A percentile compares a stretch with the other conserved stretches of the same genome.
These are phyloP conservation scores for Rhamnella rubrinervis DNA, from an alignment of 331 rosid species.

Conservation along the genomic window DNA sequence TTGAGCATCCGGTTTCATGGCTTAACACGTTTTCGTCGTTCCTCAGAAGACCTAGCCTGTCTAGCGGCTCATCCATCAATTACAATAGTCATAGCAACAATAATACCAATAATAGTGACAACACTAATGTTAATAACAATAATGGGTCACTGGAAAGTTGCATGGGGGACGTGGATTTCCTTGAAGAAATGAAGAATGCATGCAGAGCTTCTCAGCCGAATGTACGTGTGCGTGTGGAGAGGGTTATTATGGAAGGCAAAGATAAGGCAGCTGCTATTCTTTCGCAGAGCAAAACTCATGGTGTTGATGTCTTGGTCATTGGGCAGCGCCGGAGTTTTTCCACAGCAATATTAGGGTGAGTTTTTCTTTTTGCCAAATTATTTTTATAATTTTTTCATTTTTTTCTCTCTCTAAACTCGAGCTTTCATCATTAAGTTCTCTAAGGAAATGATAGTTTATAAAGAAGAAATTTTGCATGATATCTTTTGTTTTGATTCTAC, in stretches of 20 bases:
- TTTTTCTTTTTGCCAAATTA: background rate
- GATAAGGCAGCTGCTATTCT: conserved; percentile 57
- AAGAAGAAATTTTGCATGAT: too few relatives aligned
- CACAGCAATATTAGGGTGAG: conserved; percentile 64
- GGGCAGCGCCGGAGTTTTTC: conserved; percentile 72
- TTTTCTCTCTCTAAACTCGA: background rate
- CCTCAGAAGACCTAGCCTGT: conserved; percentile 48
- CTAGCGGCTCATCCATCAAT: conserved; percentile 5
- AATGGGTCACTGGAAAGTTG: conserved; percentile 22
- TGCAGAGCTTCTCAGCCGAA: conserved; percentile 50
- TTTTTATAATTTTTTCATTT: background rate
- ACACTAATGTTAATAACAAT: background rate
- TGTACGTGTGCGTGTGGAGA: conserved; percentile 33
- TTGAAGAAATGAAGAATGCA: conserved; percentile 63
- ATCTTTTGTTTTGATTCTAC: too few relatives aligned
- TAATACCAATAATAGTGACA: too few relatives aligned
- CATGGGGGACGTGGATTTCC: conserved; percentile 44
- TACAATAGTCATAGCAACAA: too few relatives aligned
- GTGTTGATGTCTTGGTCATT: conserved; percentile 54
- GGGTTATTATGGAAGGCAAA: conserved; percentile 44
- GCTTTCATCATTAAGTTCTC: background rate
- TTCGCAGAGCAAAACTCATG: conserved; percentile 32
- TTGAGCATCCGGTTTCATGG: conserved; percentile 56
- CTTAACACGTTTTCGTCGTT: conserved; percentile 41
- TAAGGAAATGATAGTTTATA: too few relatives aligned